phyloP scores from a whole-genome alignment of 495 filamentous ascomycete species.

The Lasiosphaeris hirsuta region DNA sequence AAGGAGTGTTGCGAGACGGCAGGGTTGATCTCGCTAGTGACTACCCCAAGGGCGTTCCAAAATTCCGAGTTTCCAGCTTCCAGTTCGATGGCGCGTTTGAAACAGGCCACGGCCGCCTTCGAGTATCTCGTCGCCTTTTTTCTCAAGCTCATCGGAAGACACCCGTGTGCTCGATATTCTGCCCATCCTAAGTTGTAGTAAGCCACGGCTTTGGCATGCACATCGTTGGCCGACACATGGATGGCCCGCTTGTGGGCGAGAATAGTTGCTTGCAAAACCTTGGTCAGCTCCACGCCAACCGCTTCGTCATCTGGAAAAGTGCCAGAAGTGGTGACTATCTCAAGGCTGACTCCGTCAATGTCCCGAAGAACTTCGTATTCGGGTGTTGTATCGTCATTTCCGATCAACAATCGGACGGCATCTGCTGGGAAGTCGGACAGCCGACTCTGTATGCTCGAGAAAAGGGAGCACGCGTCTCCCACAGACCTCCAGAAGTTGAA shows the following conservation, averaged over 20 bases:
- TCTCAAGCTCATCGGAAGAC: constrained; percentile 46
- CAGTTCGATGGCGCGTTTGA: constrained; percentile 94
- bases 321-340: constrained; percentile 42
- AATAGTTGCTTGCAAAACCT: constrained; percentile 64
- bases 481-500: constrained; percentile 96
- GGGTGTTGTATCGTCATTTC: constrained; percentile 44
- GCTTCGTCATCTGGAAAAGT: constrained; percentile 44
- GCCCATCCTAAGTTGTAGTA: constrained; percentile 97
- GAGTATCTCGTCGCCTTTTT: constrained; percentile 61
- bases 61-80: constrained; percentile 96
- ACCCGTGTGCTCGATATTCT: constrained; percentile 76
- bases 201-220: constrained; percentile 89
- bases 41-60: constrained; percentile 94
- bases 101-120: constrained; percentile 81
- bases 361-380: constrained; percentile 63
- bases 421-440: constrained; percentile 55
- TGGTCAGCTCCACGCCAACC: constrained; percentile 45
- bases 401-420: constrained; percentile 54
- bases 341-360: constrained; percentile 63
- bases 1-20: constrained; percentile 92
- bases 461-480: constrained; percentile 83
- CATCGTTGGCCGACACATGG: constrained; percentile 64
- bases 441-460: constrained; percentile 69
- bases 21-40: constrained; percentile 77
- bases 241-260: constrained; percentile 86